These are phyloP conservation scores for Skeletonema costatum DNA, from an alignment of 108 stramenopile species.

Conservation along the genomic window DNA sequence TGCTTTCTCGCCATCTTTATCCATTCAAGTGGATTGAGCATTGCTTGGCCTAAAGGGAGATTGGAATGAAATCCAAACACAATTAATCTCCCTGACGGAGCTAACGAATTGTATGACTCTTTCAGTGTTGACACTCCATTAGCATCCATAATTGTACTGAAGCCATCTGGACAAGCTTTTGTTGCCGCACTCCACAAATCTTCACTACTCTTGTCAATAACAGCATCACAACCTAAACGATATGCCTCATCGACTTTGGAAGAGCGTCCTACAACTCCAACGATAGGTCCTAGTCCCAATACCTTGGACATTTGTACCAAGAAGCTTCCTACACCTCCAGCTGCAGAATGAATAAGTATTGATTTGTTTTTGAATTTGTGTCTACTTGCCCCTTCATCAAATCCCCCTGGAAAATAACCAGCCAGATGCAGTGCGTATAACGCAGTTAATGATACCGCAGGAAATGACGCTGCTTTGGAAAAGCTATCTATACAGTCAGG, in stretches of 20 bases:
- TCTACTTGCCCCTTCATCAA: constrained; percentile 6
- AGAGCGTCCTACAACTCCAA: constrained; percentile 83
- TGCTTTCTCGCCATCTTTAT: constrained; percentile 69
- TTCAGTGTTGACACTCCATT: constrained; percentile 86
- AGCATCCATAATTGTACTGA: constrained; percentile 79
- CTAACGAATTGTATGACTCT: constrained; percentile 80
- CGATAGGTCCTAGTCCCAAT: constrained; percentile 67
- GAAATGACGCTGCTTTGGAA: constrained; percentile 74
- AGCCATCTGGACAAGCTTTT: constrained; percentile 54
- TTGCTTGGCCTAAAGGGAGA: constrained; percentile 70
- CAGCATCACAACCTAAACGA: constrained; percentile 75
- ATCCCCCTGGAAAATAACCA: constrained; percentile 55
- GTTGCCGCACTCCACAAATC: constrained; percentile 60
- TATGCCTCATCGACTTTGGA: constrained; percentile 75
- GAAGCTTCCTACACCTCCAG: constrained; percentile 89
- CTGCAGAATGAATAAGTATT: constrained; percentile 88
- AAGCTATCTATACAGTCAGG: constrained; percentile 50
- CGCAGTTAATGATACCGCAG: constrained; percentile 86
- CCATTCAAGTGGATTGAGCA: constrained; percentile 81
- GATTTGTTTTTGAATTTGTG: constrained; percentile 59
- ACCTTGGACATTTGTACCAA: constrained; percentile 87
- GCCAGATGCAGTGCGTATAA: constrained; percentile 81
- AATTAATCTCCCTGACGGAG: constrained; percentile 76
- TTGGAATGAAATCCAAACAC: constrained; percentile 92
- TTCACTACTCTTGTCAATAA: constrained; percentile 76